Conservation (phyloP, 768 basidiomycete genomes). For the Psilocybe cyanescens region DNA sequence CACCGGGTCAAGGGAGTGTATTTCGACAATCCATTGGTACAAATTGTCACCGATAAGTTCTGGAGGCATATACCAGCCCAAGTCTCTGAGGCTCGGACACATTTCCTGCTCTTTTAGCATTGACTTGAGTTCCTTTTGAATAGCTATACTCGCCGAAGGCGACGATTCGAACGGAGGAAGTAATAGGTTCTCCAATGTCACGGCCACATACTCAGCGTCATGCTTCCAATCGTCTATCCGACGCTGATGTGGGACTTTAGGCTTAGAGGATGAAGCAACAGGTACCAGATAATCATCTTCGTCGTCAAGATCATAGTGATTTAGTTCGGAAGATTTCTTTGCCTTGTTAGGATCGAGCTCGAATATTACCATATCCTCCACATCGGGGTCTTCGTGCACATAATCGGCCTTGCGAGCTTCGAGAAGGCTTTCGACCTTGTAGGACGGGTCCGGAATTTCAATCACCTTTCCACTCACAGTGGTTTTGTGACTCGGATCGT, state of each 20-base stretch:
- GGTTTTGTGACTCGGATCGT: constrained; percentile 53
- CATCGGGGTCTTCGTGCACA: constrained; percentile 49
- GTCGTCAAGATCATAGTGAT: constrained; percentile 31
- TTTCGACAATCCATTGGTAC: constrained; percentile 75
- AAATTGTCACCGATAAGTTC: constrained; percentile 70
- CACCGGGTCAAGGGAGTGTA: constrained; percentile 68
- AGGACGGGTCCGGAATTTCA: constrained; percentile 60
- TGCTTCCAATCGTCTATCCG: constrained; percentile 58
- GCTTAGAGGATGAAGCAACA: constrained; percentile 16
- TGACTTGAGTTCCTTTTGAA: constrained; percentile 63
- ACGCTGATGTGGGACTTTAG: constrained; percentile 25
- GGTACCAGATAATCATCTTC: constrained; percentile 34
- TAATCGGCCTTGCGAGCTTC: constrained; percentile 40
- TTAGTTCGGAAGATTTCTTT: constrained; percentile 15
- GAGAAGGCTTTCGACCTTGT: constrained; percentile 55
- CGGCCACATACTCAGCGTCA: constrained; percentile 50
- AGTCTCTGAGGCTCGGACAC: constrained; percentile 46
- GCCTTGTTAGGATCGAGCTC: constrained; percentile 25
- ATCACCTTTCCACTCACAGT: constrained; percentile 41
- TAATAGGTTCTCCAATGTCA: constrained; percentile 48
- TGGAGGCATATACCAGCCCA: constrained; percentile 76
- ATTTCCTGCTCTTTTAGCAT: constrained; percentile 65
- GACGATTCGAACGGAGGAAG: constrained; percentile 65
- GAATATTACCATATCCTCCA: constrained; percentile 53
- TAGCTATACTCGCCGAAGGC: constrained; percentile 54